phyloP scores from a whole-genome alignment of 192 early-diverging fungal species.

The Coemansia brasiliensis region DNA sequence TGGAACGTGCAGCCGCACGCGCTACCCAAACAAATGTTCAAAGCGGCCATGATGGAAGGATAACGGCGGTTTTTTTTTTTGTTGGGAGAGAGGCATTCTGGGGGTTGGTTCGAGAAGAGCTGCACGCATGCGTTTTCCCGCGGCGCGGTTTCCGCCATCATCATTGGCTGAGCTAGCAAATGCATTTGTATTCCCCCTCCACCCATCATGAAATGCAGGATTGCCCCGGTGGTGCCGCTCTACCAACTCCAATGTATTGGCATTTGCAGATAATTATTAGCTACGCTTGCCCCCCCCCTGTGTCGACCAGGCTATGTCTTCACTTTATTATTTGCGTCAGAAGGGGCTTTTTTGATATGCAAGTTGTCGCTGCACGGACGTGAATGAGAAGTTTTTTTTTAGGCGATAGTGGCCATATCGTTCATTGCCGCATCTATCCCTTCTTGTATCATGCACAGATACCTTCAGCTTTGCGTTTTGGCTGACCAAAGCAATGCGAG shows the following conservation, averaged over 20 bases:
- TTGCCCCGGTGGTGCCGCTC: conserved; percentile 11
- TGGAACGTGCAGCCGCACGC: background rate
- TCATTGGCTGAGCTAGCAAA: conserved; percentile 32
- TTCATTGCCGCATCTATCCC: background rate
- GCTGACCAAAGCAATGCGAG: no score
- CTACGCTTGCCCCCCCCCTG: background rate
- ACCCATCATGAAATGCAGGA: conserved; percentile 15
- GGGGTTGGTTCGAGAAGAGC: conserved; percentile 13
- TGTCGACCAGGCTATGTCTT: background rate
- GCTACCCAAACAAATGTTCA: background rate
- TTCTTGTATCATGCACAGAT: background rate
- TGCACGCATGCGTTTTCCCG: conserved; percentile 39
- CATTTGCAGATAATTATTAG: conserved; percentile 9
- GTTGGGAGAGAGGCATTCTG: no score
- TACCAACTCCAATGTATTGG: conserved; percentile 6
- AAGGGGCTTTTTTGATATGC: background rate
- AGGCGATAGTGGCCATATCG: background rate
- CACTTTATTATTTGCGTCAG: background rate
- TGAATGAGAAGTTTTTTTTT: conserved; percentile 1
- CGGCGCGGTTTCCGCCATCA: conserved; percentile 14
- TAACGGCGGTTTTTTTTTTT: background rate
- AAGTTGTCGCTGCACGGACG: background rate
- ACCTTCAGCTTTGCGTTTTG: background rate
- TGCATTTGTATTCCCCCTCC: conserved; percentile 1
- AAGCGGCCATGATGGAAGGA: background rate